Percentiles rank a stretch among this genome's conserved stretches.
These are phyloP conservation scores for Sphagnum magellanicum DNA, from an alignment of 228 moss, liverwort and hornwort genomes.

Conservation along the genomic window DNA sequence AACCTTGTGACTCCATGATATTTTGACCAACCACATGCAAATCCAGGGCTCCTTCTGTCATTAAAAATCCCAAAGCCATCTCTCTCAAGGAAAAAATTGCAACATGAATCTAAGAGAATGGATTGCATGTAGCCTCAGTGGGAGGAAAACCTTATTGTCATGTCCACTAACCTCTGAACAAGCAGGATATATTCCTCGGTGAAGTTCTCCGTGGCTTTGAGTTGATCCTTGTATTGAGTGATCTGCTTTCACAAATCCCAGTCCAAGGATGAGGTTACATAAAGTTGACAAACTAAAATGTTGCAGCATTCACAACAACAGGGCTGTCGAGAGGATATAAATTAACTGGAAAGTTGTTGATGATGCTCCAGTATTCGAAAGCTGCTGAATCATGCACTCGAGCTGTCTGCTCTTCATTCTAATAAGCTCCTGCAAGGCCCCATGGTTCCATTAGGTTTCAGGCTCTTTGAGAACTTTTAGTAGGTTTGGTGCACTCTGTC, in stretches of 20 bases:
- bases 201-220: not conserved
- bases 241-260: not conserved
- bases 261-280: not conserved
- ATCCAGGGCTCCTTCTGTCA: constrained; percentile 46
- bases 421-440: not conserved
- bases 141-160: not conserved
- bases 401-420: not conserved
- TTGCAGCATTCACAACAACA: not conserved
- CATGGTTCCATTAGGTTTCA: too few relatives aligned
- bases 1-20: constrained; percentile 67
- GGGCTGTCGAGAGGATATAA: not conserved
- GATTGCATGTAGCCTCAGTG: too few relatives aligned
- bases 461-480: too few relatives aligned
- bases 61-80: not conserved
- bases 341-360: not conserved
- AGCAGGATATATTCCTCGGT: not conserved
- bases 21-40: constrained; percentile 47
- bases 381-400: not conserved
- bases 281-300: not conserved
- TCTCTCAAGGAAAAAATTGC: too few relatives aligned
- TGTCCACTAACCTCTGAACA: not conserved
- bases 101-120: too few relatives aligned
- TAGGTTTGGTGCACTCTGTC: too few relatives aligned
- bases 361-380: not conserved
- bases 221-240: not conserved